Conservation (phyloP, 2,329 filamentous ascomycete genomes). For the Paecilomyces sp. region DNA sequence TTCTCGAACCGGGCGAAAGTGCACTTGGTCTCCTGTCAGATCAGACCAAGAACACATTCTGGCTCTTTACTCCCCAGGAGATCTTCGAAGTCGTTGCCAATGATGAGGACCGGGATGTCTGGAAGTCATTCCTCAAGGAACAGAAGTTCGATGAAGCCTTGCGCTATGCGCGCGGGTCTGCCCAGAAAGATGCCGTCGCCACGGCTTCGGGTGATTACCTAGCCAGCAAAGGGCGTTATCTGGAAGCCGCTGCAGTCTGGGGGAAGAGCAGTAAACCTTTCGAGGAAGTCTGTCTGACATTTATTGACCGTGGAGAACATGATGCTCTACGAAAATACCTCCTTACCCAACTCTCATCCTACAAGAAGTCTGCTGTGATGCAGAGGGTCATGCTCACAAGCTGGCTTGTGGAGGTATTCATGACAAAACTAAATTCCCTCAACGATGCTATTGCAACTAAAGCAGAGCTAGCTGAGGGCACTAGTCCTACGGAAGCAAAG, state of each 20-base stretch:
- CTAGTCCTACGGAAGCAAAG: constrained; percentile 59
- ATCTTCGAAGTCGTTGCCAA: constrained; percentile 90
- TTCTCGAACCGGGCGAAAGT: constrained; percentile 71
- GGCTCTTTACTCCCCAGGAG: constrained; percentile 85
- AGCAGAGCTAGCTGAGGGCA: constrained; percentile 67
- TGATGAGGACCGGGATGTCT: constrained; percentile 86
- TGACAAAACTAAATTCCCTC: constrained; percentile 90
- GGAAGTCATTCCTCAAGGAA: constrained; percentile 83
- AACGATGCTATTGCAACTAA: constrained; percentile 91
- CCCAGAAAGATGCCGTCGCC: constrained; percentile 84
- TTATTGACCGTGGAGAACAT: constrained; percentile 84
- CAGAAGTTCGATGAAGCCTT: constrained; percentile 86
- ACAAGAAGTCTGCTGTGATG: constrained; percentile 81
- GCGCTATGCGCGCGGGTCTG: constrained; percentile 69
- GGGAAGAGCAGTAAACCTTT: constrained; percentile 95
- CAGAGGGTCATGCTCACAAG: constrained; percentile 91
- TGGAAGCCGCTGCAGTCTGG: constrained; percentile 82
- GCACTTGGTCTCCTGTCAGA: constrained; percentile 82
- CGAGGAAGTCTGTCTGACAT: constrained; percentile 84
- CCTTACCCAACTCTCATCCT: constrained; percentile 69
- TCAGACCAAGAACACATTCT: constrained; percentile 91
- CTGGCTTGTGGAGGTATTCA: constrained; percentile 93
- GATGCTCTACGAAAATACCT: constrained; percentile 89
- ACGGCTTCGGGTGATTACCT: constrained; percentile 88
- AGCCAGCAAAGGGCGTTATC: constrained; percentile 70